Evolutionary conservation across 441 rosid species (phyloP), one percentile per base, ranked within the genome.

Genomic region (Melastoma candidum): DNA sequence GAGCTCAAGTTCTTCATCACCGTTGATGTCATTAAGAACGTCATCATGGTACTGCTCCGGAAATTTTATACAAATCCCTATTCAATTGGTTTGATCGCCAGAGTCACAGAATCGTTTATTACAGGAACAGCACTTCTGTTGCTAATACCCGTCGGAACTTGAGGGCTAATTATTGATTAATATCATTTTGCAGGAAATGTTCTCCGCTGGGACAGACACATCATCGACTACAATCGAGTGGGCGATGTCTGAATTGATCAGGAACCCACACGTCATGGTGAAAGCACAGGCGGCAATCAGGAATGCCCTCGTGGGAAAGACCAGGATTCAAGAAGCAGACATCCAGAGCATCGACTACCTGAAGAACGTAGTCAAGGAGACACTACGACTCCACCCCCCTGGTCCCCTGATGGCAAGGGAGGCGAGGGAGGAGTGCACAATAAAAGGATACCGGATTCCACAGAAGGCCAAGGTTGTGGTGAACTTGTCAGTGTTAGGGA

Each of bases 181-280:
- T 27, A 9, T 22, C 50, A 0, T 17, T 17, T 44, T 26, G 9
- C 11, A 75, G 76, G 76, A 75, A 26, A 46, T 75, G 26, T 68
- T 75, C 26, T 1, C 32, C 43, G 81, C 71, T 3, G 79, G 81
- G 2, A 65, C 63, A 4, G 77, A 76, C 25, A 71, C 72, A n/a
- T 59, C 71, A 5, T 53, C 81, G 0, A 61, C 75, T 12, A 58
- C 61, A 4, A 5, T 70, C 11, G 75, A 57, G 2, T 79, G 81
- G 79, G 69, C 77, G 9, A 60, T 76, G 71, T 48, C 71, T 0
- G 80, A 78, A 29, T 3, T 29, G 36, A 29, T 29, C 36, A 29
- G 1, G 36, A 29, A 29, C 36, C 36, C 36, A 29, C 36, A 6
- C 5, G 36, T 29, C 36, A 29, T 29, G 36, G 36, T 6, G 36